These are phyloP conservation scores for Eutrema japonicum DNA, from an alignment of 345 rosid species.

Conservation along the genomic window DNA sequence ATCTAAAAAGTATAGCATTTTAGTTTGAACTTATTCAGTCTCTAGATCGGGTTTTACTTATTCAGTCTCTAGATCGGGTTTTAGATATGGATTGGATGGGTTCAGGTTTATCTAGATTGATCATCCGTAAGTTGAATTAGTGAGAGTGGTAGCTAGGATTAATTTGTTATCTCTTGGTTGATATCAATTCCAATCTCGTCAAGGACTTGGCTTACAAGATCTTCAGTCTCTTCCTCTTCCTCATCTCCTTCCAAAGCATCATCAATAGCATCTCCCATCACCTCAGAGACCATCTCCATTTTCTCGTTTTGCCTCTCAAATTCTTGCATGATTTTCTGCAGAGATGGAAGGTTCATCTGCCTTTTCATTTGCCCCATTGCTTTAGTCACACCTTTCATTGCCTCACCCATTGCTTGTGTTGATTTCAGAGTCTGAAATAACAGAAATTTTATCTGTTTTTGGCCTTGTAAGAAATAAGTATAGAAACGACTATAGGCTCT, in stretches of 20 bases:
- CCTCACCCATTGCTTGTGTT: constrained; percentile 96
- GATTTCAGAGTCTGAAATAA: constrained; percentile 74
- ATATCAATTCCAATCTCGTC: constrained; percentile 90
- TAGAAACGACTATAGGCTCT: no score
- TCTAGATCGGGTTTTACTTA: background rate
- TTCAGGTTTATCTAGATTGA: background rate
- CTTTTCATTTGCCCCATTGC: constrained; percentile 96
- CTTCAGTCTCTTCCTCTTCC: constrained; percentile 95
- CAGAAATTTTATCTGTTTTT: no score
- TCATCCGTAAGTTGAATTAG: background rate
- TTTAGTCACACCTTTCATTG: constrained; percentile 94
- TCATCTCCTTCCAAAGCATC: constrained; percentile 81
- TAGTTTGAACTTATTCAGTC: background rate
- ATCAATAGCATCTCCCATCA: constrained; percentile 15
- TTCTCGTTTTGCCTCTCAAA: constrained; percentile 91
- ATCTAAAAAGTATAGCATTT: background rate
- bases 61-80: background rate
- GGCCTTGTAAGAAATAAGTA: background rate
- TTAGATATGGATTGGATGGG: background rate
- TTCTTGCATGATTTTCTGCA: constrained; percentile 89
- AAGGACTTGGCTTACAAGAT: constrained; percentile 83
- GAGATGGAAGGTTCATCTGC: constrained; percentile 88
- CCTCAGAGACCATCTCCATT: constrained; percentile 68
- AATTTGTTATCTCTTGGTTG: constrained; percentile 74
- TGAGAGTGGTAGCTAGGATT: background rate